These are phyloP conservation scores for Mycena haematopus DNA, from an alignment of 768 basidiomycete genomes.

Conservation along the genomic window DNA sequence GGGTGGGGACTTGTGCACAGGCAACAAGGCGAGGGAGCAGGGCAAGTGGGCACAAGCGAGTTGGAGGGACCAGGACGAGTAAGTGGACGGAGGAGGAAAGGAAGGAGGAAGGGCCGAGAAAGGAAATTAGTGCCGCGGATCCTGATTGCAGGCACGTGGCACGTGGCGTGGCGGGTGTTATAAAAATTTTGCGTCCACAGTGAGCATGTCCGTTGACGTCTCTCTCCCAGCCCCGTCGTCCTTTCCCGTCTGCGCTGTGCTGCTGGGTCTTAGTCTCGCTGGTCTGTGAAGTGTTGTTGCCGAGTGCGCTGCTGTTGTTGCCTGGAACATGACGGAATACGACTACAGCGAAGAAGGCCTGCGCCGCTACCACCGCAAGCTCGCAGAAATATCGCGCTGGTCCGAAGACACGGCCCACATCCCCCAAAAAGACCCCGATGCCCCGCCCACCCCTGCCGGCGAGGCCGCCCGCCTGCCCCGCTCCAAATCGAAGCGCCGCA, in stretches of 20 bases:
- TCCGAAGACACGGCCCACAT: constrained; percentile 34
- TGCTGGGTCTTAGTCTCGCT: background rate
- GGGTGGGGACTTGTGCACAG: background rate
- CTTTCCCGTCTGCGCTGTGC: background rate
- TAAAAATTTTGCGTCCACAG: constrained; percentile 1
- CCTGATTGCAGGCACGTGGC: too few relatives aligned
- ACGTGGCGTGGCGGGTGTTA: constrained; percentile 1
- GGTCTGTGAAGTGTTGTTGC: too few relatives aligned
- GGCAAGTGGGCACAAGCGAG: too few relatives aligned
- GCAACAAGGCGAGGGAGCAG: too few relatives aligned
- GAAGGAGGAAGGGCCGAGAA: background rate
- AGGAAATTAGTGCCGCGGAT: background rate
- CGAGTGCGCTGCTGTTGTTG: too few relatives aligned
- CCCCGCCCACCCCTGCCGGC: constrained; percentile 10
- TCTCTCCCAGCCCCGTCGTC: background rate
- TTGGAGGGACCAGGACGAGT: background rate
- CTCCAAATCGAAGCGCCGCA: background rate
- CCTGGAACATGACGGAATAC: constrained; percentile 47
- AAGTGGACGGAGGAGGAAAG: background rate
- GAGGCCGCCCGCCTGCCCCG: background rate
- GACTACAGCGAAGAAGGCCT: constrained; percentile 50
- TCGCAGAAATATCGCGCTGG: constrained; percentile 46
- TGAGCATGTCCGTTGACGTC: background rate
- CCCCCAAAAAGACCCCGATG: constrained; percentile 9
- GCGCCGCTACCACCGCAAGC: constrained; percentile 41